phyloP scores from a whole-genome alignment of 2,329 filamentous ascomycete species.

The Cladosporium sp. region DNA sequence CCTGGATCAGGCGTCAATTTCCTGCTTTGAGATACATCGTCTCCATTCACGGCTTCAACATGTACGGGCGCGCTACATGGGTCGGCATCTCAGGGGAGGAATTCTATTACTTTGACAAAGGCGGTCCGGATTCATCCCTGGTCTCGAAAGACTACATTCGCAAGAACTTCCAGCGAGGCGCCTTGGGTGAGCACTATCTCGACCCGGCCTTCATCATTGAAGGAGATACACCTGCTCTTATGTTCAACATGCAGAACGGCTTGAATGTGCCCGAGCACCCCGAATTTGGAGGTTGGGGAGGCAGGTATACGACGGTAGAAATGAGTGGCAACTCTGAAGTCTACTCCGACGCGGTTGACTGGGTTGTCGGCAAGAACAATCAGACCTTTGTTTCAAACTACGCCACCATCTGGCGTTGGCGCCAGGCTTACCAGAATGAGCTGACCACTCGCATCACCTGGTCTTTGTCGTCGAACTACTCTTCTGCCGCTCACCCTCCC shows the following conservation, averaged over 20 bases:
- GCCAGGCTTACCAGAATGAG: slow-evolving; percentile 39
- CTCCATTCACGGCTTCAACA: slow-evolving; percentile 54
- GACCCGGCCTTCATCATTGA: slow-evolving; percentile 51
- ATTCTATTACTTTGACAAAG: slow-evolving; percentile 45
- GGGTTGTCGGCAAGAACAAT: slow-evolving; percentile 28
- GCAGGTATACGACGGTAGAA: slow-evolving; percentile 40
- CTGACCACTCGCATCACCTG: slow-evolving; percentile 42
- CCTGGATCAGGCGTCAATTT: slow-evolving; percentile 53
- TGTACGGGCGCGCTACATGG: slow-evolving; percentile 54
- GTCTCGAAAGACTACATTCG: slow-evolving; percentile 51
- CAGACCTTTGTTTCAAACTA: slow-evolving; percentile 39
- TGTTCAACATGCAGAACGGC: slow-evolving; percentile 48
- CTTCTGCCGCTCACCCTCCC: not conserved
- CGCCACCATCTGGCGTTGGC: slow-evolving; percentile 43
- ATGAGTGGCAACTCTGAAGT: slow-evolving; percentile 30
- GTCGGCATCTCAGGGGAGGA: slow-evolving; percentile 51
- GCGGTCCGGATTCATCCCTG: slow-evolving; percentile 46
- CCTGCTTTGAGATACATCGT: slow-evolving; percentile 55
- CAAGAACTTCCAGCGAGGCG: slow-evolving; percentile 51
- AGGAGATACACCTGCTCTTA: slow-evolving; percentile 49
- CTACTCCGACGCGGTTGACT: slow-evolving; percentile 29
- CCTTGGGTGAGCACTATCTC: slow-evolving; percentile 39
- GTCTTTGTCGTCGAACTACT: slow-evolving; percentile 21
- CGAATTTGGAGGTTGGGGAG: slow-evolving; percentile 49
- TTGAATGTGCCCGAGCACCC: slow-evolving; percentile 44